phyloP scores from a whole-genome alignment of 176 grass and related monocot genomes.

The Aegilops tauschii region DNA sequence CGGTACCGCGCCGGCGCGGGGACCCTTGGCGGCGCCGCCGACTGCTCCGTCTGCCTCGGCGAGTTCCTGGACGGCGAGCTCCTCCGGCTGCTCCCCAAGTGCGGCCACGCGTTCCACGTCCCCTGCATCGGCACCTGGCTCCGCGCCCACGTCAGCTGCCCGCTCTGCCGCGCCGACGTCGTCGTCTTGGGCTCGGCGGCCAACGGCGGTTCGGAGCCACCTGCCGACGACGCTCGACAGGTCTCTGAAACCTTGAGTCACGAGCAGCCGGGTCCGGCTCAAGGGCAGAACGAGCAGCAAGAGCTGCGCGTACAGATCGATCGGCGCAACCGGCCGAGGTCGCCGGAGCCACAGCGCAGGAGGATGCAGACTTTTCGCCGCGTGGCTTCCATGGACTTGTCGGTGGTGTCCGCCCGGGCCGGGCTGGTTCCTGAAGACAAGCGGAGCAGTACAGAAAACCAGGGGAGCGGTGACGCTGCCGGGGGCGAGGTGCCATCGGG shows the following conservation, averaged over 20 bases:
- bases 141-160: conserved; percentile 74
- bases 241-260: background rate
- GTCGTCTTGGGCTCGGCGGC: conserved; percentile 31
- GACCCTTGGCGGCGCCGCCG: conserved; percentile 42
- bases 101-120: conserved; percentile 84
- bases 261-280: background rate
- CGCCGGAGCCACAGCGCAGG: background rate
- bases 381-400: conserved; percentile 47
- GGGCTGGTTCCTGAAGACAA: background rate
- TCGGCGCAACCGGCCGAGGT: background rate
- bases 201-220: background rate
- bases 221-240: background rate
- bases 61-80: conserved; percentile 86
- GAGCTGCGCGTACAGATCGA: conserved; percentile 20
- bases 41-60: conserved; percentile 80
- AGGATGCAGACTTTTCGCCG: background rate
- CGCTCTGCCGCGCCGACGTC: conserved; percentile 71
- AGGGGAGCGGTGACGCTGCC: background rate
- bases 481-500: background rate
- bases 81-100: conserved; percentile 84
- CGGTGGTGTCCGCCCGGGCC: background rate
- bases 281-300: background rate
- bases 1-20: conserved; percentile 36
- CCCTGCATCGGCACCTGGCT: conserved; percentile 92
- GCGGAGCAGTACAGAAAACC: background rate